These are phyloP conservation scores for Bigelowiella natans DNA, from an alignment of 78 protist species.

Conservation along the genomic window DNA sequence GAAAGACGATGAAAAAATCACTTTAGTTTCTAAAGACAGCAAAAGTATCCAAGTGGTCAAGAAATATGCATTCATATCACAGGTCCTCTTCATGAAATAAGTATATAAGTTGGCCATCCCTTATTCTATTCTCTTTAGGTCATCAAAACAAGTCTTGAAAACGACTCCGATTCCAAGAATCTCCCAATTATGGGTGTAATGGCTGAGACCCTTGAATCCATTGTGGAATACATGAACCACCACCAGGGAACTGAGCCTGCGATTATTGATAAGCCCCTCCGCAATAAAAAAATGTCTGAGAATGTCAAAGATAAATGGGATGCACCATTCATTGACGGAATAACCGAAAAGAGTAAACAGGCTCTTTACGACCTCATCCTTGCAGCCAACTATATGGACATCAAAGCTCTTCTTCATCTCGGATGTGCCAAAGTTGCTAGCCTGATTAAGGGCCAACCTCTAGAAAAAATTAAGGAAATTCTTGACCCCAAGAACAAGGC, in stretches of 20 bases:
- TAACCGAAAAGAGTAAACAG: not conserved
- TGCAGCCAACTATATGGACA: slow-evolving; percentile 16
- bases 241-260: slow-evolving; percentile 1
- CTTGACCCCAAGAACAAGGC: not conserved
- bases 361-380: slow-evolving; percentile 21
- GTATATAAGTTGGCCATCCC: too few relatives aligned
- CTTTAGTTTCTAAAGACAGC: not conserved
- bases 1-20: not conserved
- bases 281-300: not conserved
- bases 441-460: slow-evolving; percentile 15
- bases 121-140: too few relatives aligned
- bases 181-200: not conserved
- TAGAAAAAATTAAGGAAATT: slow-evolving; percentile 8
- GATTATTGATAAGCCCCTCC: not conserved
- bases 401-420: not conserved
- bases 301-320: slow-evolving; percentile 17
- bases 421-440: slow-evolving; percentile 1
- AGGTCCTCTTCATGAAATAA: too few relatives aligned
- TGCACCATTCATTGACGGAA: not conserved
- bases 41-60: not conserved
- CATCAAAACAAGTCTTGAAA: not conserved
- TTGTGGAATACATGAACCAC: not conserved
- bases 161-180: not conserved
- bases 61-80: not conserved
- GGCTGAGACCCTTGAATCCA: not conserved